Evolutionary conservation across 108 stramenopile genomes (phyloP).

Genomic region (Cyclotella sp.): DNA sequence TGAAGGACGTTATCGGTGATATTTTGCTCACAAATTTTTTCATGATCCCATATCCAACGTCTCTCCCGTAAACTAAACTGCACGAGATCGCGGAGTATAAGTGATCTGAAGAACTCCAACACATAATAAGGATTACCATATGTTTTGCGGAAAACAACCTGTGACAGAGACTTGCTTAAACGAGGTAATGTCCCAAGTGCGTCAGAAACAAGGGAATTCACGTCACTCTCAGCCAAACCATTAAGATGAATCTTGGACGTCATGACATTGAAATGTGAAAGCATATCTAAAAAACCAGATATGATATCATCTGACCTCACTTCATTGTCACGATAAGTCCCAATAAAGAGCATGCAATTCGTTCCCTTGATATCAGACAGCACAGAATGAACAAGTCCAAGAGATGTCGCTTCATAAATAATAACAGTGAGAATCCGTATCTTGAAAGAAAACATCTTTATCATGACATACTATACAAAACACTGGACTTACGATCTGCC

Average conservation of each 20-base stretch:
- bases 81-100: conserved; percentile 14
- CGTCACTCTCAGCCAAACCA: conserved; percentile 25
- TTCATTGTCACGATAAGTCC: conserved; percentile 48
- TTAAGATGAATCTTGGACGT: conserved; percentile 15
- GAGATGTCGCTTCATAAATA: background rate
- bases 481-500: conserved; percentile 18
- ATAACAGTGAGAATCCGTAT: no score
- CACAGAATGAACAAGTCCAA: conserved; percentile 30
- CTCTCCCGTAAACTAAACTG: conserved; percentile 6
- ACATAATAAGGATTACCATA: conserved; percentile 45
- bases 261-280: conserved; percentile 18
- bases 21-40: no score
- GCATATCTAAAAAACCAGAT: conserved; percentile 21
- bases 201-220: conserved; percentile 48
- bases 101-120: conserved; percentile 29
- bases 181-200: conserved; percentile 43
- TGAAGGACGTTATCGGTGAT: no score
- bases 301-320: conserved; percentile 33
- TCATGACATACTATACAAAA: no score
- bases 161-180: conserved; percentile 22
- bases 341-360: conserved; percentile 35
- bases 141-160: conserved; percentile 36
- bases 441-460: no score
- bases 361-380: conserved; percentile 25
- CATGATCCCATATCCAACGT: no score